These are phyloP conservation scores for Tieghemiomyces parasiticus DNA, from an alignment of 192 early-diverging fungal genomes.

Conservation along the genomic window DNA sequence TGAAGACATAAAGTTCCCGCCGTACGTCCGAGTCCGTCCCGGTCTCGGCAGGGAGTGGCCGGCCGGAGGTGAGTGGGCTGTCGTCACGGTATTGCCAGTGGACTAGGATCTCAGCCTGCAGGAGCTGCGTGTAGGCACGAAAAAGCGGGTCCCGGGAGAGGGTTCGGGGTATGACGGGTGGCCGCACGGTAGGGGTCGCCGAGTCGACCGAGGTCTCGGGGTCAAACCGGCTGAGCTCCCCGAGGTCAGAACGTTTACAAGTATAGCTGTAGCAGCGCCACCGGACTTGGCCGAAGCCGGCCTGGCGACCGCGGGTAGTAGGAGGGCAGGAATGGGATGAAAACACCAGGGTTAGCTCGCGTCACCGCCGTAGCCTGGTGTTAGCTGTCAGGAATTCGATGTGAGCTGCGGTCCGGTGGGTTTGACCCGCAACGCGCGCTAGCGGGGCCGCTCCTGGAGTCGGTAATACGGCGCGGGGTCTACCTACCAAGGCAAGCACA, in stretches of 20 bases:
- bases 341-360: too few species aligned
- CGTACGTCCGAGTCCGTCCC: constrained; percentile 3
- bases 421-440: too few species aligned
- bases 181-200: not conserved
- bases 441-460: too few species aligned
- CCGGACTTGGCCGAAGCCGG: constrained; percentile 12
- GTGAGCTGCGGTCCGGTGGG: too few species aligned
- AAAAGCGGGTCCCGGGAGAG: constrained; percentile 1
- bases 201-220: not conserved
- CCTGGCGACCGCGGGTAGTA: not conserved
- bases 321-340: too few species aligned
- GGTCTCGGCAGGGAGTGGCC: not conserved
- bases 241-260: constrained; percentile 9
- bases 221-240: not conserved
- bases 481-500: not conserved
- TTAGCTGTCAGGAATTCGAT: too few species aligned
- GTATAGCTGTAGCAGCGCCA: constrained; percentile 12
- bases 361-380: too few species aligned
- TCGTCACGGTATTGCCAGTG: constrained; percentile 8
- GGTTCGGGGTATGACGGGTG: not conserved
- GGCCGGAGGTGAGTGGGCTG: not conserved
- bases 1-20: constrained; percentile 7
- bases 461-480: too few species aligned
- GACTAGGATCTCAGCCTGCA: not conserved
- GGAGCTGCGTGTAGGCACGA: constrained; percentile 2